Evolutionary conservation across 73 alveolate genomes (phyloP).

Genomic region (Paramecium biaurelia): DNA sequence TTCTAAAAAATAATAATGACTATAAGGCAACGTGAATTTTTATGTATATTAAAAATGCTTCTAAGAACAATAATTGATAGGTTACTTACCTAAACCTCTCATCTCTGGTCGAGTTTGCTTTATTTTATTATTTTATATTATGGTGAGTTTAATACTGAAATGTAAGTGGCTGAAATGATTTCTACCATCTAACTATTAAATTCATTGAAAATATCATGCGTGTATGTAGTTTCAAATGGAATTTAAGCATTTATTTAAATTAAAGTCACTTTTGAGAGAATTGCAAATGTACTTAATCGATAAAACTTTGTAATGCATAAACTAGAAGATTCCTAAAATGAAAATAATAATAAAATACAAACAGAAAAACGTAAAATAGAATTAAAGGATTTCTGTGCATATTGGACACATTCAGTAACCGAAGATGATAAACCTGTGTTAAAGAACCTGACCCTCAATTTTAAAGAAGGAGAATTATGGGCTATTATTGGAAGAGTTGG

Average conservation of each 20-base stretch:
- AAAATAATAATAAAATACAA: not conserved
- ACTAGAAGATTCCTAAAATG: not conserved
- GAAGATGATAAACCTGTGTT: constrained; percentile 58
- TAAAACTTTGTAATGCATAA: not conserved
- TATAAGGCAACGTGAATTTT: not conserved
- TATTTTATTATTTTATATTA: not conserved
- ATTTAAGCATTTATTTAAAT: not conserved
- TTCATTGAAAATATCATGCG: not conserved
- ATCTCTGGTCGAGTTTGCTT: not conserved
- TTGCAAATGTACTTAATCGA: not conserved
- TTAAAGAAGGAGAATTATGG: constrained; percentile 69
- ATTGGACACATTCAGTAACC: not conserved
- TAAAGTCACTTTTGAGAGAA: not conserved
- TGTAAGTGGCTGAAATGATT: not conserved
- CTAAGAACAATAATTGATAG: not conserved
- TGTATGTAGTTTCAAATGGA: not conserved
- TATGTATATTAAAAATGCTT: not conserved
- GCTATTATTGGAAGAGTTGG: constrained; percentile 80
- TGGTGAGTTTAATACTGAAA: not conserved
- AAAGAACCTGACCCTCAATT: constrained; percentile 44
- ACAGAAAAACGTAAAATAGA: not conserved
- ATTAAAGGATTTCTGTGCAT: constrained; percentile 15
- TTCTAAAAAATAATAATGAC: not conserved
- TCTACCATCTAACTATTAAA: not conserved
- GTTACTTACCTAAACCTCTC: not conserved